Evolutionary conservation across 306 rosid species (phyloP).

Genomic region (Phaseolus lunatus): DNA sequence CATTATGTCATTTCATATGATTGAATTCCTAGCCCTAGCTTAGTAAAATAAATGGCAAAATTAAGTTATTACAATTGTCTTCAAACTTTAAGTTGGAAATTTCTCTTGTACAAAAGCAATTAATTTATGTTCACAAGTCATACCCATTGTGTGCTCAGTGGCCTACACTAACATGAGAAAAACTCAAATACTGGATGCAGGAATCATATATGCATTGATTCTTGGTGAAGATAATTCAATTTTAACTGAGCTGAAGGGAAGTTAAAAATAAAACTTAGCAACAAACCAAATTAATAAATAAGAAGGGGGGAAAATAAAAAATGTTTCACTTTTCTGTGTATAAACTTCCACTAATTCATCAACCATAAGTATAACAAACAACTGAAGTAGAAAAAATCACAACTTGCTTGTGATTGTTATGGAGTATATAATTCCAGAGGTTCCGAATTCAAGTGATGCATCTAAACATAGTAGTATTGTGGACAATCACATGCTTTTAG

Average conservation of each 20-base stretch:
- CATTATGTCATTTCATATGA: conserved; percentile 26
- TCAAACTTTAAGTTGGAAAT: conserved; percentile 24
- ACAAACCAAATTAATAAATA: conserved; percentile 5
- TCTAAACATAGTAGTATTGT: neutral
- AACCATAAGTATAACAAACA: too few species aligned
- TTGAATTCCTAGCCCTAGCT: conserved; percentile 13
- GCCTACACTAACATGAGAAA: conserved; percentile 33
- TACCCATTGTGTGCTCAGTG: conserved; percentile 24
- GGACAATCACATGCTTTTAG: conserved; percentile 1
- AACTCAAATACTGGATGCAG: conserved; percentile 12
- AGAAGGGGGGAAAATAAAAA: neutral
- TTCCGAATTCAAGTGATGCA: neutral
- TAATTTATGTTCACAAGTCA: conserved; percentile 8
- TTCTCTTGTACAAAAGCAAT: conserved; percentile 16
- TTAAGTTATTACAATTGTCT: conserved; percentile 29
- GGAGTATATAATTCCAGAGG: conserved; percentile 10
- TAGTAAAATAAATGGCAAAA: conserved; percentile 24
- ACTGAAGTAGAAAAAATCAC: too few species aligned
- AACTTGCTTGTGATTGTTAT: too few species aligned
- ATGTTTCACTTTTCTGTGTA: neutral
- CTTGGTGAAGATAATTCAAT: conserved; percentile 18
- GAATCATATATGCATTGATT: conserved; percentile 18
- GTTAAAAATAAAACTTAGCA: neutral
- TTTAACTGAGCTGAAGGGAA: neutral
- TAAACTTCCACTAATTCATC: too few species aligned